A percentile compares a stretch with the other conserved stretches of the same genome.
phyloP scores from a whole-genome alignment of 345 rosid species.

The Chamaenerion angustifolium region DNA sequence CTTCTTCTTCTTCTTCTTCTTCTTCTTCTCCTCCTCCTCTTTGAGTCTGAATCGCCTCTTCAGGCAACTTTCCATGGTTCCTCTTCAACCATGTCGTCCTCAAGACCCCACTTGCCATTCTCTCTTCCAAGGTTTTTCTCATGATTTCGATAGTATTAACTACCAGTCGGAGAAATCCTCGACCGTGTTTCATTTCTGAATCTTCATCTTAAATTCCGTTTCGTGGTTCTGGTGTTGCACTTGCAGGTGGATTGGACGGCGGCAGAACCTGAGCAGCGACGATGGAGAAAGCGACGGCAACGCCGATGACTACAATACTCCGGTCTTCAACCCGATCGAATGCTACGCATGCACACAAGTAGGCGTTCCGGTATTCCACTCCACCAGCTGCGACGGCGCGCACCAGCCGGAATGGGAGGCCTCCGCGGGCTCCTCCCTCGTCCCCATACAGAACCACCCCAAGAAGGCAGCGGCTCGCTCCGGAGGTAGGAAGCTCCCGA shows the following conservation, averaged over 20 bases:
- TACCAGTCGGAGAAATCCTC: too few relatives aligned
- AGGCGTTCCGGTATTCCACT: conserved; percentile 85
- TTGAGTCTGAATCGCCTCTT: background rate
- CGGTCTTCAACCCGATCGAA: conserved; percentile 36
- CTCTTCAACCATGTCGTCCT: background rate
- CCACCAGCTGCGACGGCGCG: conserved; percentile 85
- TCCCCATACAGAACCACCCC: conserved; percentile 44
- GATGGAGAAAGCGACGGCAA: conserved; percentile 1
- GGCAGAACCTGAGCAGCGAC: conserved; percentile 1
- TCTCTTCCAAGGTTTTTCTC: conserved; percentile 31
- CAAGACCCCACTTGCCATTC: background rate
- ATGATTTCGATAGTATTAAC: too few relatives aligned
- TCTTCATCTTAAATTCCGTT: conserved; percentile 14
- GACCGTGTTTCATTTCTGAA: conserved; percentile 29
- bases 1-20: too few relatives aligned
- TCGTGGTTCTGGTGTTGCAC: background rate
- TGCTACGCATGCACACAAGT: conserved; percentile 92
- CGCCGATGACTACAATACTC: conserved; percentile 19
- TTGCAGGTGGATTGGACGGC: conserved; percentile 32
- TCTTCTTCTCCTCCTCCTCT: background rate
- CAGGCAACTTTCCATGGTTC: background rate
- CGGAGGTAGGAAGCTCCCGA: conserved; percentile 4
- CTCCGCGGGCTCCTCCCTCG: conserved; percentile 79
- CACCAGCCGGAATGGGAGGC: conserved; percentile 94
- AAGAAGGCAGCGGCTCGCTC: conserved; percentile 5